phyloP scores from a whole-genome alignment of 2,329 filamentous ascomycete genomes.

The Hypoxylon sp. region DNA sequence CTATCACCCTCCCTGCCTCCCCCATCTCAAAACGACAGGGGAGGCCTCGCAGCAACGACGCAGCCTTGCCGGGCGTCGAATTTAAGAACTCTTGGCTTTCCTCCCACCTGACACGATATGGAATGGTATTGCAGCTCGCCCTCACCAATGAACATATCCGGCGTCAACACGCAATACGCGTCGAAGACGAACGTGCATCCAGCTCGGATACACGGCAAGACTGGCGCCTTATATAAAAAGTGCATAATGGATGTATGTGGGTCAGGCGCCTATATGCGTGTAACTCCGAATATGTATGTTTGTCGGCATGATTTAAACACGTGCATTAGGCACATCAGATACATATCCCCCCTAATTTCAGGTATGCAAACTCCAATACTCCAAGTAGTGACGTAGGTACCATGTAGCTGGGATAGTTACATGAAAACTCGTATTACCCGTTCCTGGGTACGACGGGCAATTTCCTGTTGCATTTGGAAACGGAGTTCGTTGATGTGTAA shows the following conservation, averaged over 20 bases:
- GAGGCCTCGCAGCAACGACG: slow-evolving; percentile 21
- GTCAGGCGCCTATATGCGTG: neutral
- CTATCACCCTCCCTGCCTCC: neutral
- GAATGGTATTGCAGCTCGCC: slow-evolving; percentile 11
- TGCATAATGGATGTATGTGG: neutral
- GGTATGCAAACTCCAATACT: slow-evolving; percentile 7
- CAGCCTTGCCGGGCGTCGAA: slow-evolving; percentile 13
- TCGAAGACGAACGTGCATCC: slow-evolving; percentile 10
- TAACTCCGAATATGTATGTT: slow-evolving; percentile 9
- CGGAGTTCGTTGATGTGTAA: neutral
- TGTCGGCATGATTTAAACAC: slow-evolving; percentile 6
- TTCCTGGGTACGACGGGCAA: neutral
- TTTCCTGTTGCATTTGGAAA: neutral
- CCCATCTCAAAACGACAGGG: slow-evolving; percentile 6
- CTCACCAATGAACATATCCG: slow-evolving; percentile 11
- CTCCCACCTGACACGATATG: slow-evolving; percentile 21
- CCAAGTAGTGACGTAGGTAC: slow-evolving; percentile 38
- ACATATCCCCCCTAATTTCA: slow-evolving; percentile 19
- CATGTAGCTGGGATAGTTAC: slow-evolving; percentile 23
- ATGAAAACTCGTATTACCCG: neutral
- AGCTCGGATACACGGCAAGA: slow-evolving; percentile 6
- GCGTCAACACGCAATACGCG: slow-evolving; percentile 7
- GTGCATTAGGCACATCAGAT: slow-evolving; percentile 26
- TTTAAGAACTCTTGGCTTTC: slow-evolving; percentile 9
- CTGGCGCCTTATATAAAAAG: neutral